Base-by-base conservation (phyloP, 768 basidiomycete species). In the Termitomyces heimii region DNA sequence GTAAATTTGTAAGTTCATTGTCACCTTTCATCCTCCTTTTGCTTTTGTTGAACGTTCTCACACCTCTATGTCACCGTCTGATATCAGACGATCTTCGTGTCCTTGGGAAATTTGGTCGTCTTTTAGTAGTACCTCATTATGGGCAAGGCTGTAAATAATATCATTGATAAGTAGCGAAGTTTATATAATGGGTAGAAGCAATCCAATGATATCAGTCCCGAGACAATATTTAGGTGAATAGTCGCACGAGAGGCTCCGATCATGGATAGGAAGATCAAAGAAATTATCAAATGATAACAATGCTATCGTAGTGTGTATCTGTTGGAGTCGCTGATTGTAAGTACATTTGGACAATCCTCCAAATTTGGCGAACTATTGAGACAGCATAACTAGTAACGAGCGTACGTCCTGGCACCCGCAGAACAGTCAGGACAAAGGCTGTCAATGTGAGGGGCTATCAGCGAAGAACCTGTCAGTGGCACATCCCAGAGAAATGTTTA, bases 391-490 rank as follows among this genome's bases (percentile, higher is more conserved):
- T 40, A 52, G 37, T 13, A n/a, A 18, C n/a, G 37, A 39, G 16
- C 35, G 26, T 13, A 13, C 12, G 3, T 52, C 35, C 35, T n/a
- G 10, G 24, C 3, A 24, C 37, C 16, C 26, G 12, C 9, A 6
- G 34, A 54, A 61, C 78, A 80, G 37, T 62, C 61, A n/a, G 78
- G 76, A 58, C 79, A 81, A 55, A 67, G 58, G 47, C 68, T 70
- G 53, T 75, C 66, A 55, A 79, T 73, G 44, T 71, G 71, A 0
- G 75, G 78, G n/a, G 75, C 80, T 81, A 20, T n/a, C 26, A 39
- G 40, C n/a, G 18, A 39, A 18, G 24, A 51, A 28, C 3, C 13
- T 18, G 26, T 51, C 10, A 52, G 51, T 13, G 18, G 10, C 4
- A n/a, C 24, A 51, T 37, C 26, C 5, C 12, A 3, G n/a, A 39